Evolutionary conservation across 768 basidiomycete genomes (phyloP).

Genomic region (Russula brevipes): DNA sequence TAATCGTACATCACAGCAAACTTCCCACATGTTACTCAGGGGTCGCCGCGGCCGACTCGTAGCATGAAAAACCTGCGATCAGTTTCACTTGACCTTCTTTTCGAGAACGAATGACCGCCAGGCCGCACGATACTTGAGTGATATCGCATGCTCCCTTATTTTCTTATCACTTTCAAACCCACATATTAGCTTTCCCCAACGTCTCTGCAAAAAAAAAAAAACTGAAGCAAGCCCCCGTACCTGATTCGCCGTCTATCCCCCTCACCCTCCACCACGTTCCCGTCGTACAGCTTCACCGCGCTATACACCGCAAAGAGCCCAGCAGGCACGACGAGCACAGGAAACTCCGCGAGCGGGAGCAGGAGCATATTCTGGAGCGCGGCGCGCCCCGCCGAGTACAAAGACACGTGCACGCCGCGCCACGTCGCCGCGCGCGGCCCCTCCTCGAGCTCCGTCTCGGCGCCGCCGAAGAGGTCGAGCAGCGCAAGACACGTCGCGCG

Average conservation of each 20-base stretch:
- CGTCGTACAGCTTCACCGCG: constrained; percentile 21
- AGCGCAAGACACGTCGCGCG: constrained; percentile 21
- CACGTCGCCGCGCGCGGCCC: constrained; percentile 19
- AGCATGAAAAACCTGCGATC: background rate
- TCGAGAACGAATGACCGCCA: constrained; percentile 14
- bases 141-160: constrained; percentile 17
- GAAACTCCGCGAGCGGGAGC: constrained; percentile 22
- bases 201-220: background rate
- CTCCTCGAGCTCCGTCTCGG: constrained; percentile 13
- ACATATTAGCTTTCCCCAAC: background rate
- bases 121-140: constrained; percentile 14
- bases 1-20: too few species aligned
- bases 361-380: constrained; percentile 25
- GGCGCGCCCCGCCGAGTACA: constrained; percentile 18
- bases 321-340: constrained; percentile 22
- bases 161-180: constrained; percentile 18
- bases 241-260: constrained; percentile 20
- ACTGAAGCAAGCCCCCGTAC: background rate
- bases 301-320: constrained; percentile 24
- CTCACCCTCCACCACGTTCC: constrained; percentile 15
- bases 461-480: constrained; percentile 11
- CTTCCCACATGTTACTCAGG: background rate
- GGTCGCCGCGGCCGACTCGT: background rate
- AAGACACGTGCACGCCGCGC: constrained; percentile 24
- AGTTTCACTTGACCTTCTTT: background rate